phyloP scores from a whole-genome alignment of 805 yeast genomes.

The Ogataea chonburiensis region DNA sequence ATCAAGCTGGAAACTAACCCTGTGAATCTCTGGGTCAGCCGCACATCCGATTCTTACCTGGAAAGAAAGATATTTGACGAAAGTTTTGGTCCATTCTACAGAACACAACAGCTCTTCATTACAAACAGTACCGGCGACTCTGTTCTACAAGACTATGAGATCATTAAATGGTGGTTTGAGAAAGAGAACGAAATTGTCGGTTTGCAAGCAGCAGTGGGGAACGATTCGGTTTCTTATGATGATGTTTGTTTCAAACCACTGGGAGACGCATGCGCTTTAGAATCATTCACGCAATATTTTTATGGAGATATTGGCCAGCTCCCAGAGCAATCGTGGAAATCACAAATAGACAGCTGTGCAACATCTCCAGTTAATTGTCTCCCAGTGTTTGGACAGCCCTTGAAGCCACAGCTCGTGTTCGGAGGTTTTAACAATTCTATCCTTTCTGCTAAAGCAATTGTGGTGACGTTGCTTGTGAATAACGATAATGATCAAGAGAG shows the following conservation, averaged over 20 bases:
- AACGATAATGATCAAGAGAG: slow-evolving; percentile 48
- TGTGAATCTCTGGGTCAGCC: slow-evolving; percentile 85
- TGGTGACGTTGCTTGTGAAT: slow-evolving; percentile 68
- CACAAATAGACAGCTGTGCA: slow-evolving; percentile 57
- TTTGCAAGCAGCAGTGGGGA: slow-evolving; percentile 26
- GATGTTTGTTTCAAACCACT: slow-evolving; percentile 84
- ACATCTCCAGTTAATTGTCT: slow-evolving; percentile 84
- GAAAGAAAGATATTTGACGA: slow-evolving; percentile 72
- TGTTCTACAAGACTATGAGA: slow-evolving; percentile 57
- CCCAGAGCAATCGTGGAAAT: slow-evolving; percentile 55
- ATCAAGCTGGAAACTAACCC: slow-evolving; percentile 76
- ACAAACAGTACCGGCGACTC: slow-evolving; percentile 69
- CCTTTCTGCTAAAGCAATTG: slow-evolving; percentile 66
- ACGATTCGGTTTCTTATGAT: slow-evolving; percentile 38
- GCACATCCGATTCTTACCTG: slow-evolving; percentile 62
- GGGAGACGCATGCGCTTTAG: slow-evolving; percentile 76
- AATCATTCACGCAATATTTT: slow-evolving; percentile 88
- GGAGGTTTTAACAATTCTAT: slow-evolving; percentile 53
- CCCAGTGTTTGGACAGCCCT: slow-evolving; percentile 89
- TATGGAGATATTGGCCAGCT: slow-evolving; percentile 55
- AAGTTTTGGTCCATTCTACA: slow-evolving; percentile 87
- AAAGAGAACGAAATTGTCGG: slow-evolving; percentile 57
- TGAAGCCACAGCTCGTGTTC: slow-evolving; percentile 68
- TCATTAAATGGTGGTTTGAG: slow-evolving; percentile 86
- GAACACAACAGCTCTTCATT: slow-evolving; percentile 81